phyloP scores from a whole-genome alignment of 2,329 filamentous ascomycete species.

The Cladosporium sp. region DNA sequence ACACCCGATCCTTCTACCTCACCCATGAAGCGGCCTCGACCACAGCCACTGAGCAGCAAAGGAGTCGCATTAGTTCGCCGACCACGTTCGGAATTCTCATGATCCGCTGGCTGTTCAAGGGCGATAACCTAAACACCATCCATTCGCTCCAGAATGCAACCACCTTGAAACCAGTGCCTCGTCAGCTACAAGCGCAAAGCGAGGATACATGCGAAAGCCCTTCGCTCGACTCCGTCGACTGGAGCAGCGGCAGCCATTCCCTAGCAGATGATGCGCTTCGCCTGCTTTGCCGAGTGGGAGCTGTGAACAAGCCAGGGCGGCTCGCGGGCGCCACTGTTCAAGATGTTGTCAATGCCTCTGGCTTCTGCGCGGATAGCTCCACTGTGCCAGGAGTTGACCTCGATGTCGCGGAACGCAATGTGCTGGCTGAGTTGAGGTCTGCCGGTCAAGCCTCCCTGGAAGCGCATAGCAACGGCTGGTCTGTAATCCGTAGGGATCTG shows the following conservation, averaged over 20 bases:
- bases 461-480: conserved; percentile 16
- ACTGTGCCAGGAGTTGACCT: conserved; percentile 3
- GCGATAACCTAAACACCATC: conserved; percentile 13
- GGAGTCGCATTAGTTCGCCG: conserved; percentile 13
- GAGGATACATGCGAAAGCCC: background rate
- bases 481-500: background rate
- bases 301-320: background rate
- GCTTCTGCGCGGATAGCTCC: conserved; percentile 2
- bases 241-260: background rate
- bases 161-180: background rate
- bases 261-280: conserved; percentile 14
- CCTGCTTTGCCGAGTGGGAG: conserved; percentile 3
- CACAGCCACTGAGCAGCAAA: background rate
- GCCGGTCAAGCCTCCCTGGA: background rate
- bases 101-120: conserved; percentile 16
- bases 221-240: background rate
- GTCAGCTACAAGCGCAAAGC: background rate
- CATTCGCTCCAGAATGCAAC: conserved; percentile 10
- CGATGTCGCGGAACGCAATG: background rate
- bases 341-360: conserved; percentile 5
- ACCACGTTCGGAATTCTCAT: conserved; percentile 15
- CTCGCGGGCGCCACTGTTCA: background rate
- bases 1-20: conserved; percentile 9
- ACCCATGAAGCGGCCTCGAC: background rate
- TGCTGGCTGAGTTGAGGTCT: background rate